These are phyloP conservation scores for Phytophthora hybrid DNA, from an alignment of 352 stramenopile species.

Conservation along the genomic window DNA sequence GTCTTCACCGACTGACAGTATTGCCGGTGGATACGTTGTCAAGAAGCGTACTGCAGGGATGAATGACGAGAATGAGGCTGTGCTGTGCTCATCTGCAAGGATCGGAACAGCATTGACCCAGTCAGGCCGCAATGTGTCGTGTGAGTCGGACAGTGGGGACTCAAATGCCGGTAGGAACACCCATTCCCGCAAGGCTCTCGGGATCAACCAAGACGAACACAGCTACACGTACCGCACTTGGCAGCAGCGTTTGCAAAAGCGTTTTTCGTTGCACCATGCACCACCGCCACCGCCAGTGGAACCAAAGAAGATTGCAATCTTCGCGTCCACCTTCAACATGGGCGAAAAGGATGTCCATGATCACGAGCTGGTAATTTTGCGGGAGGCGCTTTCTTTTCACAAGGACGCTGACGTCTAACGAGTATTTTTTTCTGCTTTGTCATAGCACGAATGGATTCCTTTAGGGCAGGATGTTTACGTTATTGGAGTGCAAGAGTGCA, in stretches of 20 bases:
- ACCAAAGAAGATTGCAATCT: constrained; percentile 67
- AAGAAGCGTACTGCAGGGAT: constrained; percentile 38
- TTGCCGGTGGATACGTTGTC: constrained; percentile 22
- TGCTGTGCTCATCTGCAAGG: constrained; percentile 17
- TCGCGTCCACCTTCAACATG: constrained; percentile 90
- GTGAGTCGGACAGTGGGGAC: constrained; percentile 38
- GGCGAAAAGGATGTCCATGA: constrained; percentile 76
- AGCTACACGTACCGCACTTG: constrained; percentile 30
- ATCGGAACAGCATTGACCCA: constrained; percentile 27
- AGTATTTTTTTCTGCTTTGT: background rate
- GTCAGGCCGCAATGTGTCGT: constrained; percentile 35
- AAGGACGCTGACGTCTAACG: constrained; percentile 17
- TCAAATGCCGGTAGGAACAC: constrained; percentile 22
- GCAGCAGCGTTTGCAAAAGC: constrained; percentile 48
- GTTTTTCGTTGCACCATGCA: constrained; percentile 38
- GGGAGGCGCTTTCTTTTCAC: background rate
- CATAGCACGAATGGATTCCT: constrained; percentile 80
- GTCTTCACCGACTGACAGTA: constrained; percentile 56
- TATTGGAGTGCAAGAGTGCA: constrained; percentile 93
- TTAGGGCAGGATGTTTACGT: constrained; percentile 89
- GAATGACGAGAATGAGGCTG: constrained; percentile 37
- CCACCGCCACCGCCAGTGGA: constrained; percentile 20
- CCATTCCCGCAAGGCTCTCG: constrained; percentile 17
- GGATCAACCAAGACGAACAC: constrained; percentile 26
- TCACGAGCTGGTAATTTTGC: constrained; percentile 48